Base-by-base conservation (phyloP, 148 eudicot species). In the Suaeda aralocaspica region DNA sequence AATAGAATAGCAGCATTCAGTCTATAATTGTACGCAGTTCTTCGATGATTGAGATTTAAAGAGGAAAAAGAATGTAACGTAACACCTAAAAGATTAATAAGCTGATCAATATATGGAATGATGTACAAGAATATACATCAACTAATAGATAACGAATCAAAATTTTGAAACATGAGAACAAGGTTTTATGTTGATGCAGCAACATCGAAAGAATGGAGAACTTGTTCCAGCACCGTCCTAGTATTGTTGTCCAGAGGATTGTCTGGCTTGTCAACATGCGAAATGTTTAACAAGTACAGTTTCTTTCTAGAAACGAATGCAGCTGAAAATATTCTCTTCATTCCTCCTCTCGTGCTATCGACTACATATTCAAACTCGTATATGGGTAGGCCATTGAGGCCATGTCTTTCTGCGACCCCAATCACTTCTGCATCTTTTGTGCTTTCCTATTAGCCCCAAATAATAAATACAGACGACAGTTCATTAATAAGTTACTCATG, bases 331-430 rank as follows among this genome's bases (percentile, higher is more conserved):
- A 93, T 75, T 75, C 89, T 88, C 81, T 93, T 93, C 79, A 86
- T 58, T 33, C 98, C 98, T 75, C 96, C 94, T 71, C 98, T 85
- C 36, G 89, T 85, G 83, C 98, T 90, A 66, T 93, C 96, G 33
- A 93, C 67, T 72, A 74, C 74, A 78, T 90, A 93, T 69, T 88
- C 95, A 63, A 93, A 82, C 87, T 93, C 94, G 16, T 88, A 93
- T 24, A 93, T 92, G 62, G 79, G 80, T 49, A 80, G 53, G 29
- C 82, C 91, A 46, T 72, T 82, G 13, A 71, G 61, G 21, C 96
- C 92, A 28, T 79, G 68, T 79, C 97, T 89, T 82, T 87, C 85
- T 1, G 83, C 59, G 26, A 79, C 87, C 51, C 82, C 77, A 50
- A 92, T 74, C n/a, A 92, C 84, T 71, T 87, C 81, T 65, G 93